Evolutionary conservation across 352 stramenopile species (phyloP), one percentile per base, ranked within the genome.

Genomic region (Phytophthora aleatoria): DNA sequence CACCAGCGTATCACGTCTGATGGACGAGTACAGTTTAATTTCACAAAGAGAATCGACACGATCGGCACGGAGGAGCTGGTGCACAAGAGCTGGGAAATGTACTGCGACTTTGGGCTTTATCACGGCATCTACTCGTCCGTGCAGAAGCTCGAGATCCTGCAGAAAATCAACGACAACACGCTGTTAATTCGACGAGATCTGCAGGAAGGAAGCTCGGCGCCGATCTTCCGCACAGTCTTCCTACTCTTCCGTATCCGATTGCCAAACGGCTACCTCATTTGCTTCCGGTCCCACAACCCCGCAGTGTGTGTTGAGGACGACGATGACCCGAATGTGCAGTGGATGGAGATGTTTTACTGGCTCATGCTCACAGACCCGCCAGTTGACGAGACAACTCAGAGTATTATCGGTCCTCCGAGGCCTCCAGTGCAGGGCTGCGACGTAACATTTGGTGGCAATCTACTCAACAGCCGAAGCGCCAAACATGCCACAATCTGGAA

Each of bases 281-380:
- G 81, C 59, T 88, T 89, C 69, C 72, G 77, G 11, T 90, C 84
- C 16, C 76, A 89, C 56, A 90, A 92, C 61, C 82, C 84, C 13
- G 50, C 58, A 0, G 72, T 91, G 30, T 87, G 74, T 41, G 70
- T 73, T 10, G 57, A 81, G 50, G 74, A 87, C 53, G 74, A 88
- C 61, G 74, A 87, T 61, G 74, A 89, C 35, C 74, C 75, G 20
- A 85, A 77, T 41, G 78, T 91, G 39, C 78, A 89, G 67, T 91
- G 81, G 84, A 87, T 92, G 78, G 81, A 91, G 20, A 90, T 88
- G 77, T 89, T 85, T 28, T 89, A 88, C 71, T 92, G 84, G 84
- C 77, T 90, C 39, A 81, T 85, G 76, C 74, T 92, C 51, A 81
- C 76, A 3, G 80, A 86, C 49, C 65, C 73, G 35, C 64, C 52